Evolutionary conservation across 495 filamentous ascomycete genomes (phyloP).

Genomic region (Hypoxylon cercidicola): DNA sequence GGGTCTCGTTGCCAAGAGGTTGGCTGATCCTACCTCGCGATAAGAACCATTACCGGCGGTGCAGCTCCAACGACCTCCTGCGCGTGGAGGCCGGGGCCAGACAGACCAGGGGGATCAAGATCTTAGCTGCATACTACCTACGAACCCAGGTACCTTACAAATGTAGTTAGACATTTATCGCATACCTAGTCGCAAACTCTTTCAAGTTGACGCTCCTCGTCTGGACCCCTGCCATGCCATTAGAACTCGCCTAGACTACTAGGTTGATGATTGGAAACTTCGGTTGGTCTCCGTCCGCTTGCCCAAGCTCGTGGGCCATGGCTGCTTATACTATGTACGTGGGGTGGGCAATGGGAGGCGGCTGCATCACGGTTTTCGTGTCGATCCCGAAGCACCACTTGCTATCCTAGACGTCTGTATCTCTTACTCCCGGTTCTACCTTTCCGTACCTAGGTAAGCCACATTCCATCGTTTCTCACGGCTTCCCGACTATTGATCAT

Average conservation of each 20-base stretch:
- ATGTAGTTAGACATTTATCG: neutral
- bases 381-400: constrained; percentile 5
- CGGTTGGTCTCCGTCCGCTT: constrained; percentile 6
- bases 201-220: constrained; percentile 3
- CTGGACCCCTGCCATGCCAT: constrained; percentile 11
- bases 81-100: neutral
- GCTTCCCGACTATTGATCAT: constrained; percentile 12
- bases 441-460: constrained; percentile 8
- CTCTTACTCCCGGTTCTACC: neutral
- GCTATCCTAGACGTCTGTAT: neutral
- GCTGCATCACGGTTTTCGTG: constrained; percentile 16
- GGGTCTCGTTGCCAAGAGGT: constrained; percentile 16
- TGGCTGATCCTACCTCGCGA: constrained; percentile 8
- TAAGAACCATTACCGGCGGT: neutral
- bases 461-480: constrained; percentile 10
- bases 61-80: too few relatives aligned
- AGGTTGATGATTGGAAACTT: constrained; percentile 2
- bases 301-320: constrained; percentile 6
- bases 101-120: constrained; percentile 8
- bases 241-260: constrained; percentile 13
- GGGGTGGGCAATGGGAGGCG: constrained; percentile 8
- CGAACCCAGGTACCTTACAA: constrained; percentile 8
- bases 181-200: constrained; percentile 1
- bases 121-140: constrained; percentile 14
- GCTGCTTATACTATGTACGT: neutral